Evolutionary conservation across 140 eudicot genomes (phyloP).

Genomic region (Cichorium intybus): DNA sequence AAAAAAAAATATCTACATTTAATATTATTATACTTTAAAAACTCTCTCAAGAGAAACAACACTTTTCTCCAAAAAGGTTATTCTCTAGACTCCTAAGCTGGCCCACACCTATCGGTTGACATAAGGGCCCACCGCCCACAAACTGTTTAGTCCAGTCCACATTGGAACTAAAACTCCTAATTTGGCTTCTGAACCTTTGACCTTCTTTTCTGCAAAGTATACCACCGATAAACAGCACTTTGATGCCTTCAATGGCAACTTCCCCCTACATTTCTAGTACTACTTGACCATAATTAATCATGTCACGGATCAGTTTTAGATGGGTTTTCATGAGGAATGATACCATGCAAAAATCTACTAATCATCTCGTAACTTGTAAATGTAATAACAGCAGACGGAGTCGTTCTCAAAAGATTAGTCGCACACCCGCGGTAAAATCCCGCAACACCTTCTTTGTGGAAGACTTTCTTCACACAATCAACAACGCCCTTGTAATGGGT

Average conservation of each 20-base stretch:
- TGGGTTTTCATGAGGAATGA: conserved; percentile 27
- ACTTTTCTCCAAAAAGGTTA: too few relatives aligned
- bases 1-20: not conserved
- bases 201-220: not conserved
- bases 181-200: not conserved
- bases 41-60: not conserved
- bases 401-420: conserved; percentile 77
- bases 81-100: not conserved
- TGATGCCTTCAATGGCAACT: not conserved
- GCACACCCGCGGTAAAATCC: conserved; percentile 92
- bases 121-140: not conserved
- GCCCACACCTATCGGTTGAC: not conserved
- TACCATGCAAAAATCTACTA: conserved; percentile 41
- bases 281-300: conserved; percentile 18
- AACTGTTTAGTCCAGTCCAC: too few relatives aligned
- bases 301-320: conserved; percentile 17
- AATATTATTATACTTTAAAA: not conserved
- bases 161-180: too few relatives aligned
- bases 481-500: conserved; percentile 53
- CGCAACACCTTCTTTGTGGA: conserved; percentile 50
- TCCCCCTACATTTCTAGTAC: conserved; percentile 31
- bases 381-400: conserved; percentile 82
- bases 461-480: conserved; percentile 74
- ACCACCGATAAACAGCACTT: not conserved
- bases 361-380: conserved; percentile 89